phyloP scores from a whole-genome alignment of 2,329 filamentous ascomycete species.

The Penicillium glabrum region DNA sequence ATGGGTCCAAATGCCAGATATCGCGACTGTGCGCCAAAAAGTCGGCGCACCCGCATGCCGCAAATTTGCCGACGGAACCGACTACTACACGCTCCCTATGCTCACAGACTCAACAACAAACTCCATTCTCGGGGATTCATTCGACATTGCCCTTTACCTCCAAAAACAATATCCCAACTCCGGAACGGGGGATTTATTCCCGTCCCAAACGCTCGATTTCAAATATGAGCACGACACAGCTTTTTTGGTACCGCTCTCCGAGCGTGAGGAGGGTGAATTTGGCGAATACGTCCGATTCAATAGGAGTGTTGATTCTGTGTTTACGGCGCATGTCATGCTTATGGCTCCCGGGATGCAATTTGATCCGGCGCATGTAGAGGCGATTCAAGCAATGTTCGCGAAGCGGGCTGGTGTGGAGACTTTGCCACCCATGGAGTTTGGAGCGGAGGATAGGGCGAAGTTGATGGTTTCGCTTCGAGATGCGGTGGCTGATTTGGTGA shows the following conservation, averaged over 20 bases:
- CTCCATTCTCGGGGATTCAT: constrained; percentile 58
- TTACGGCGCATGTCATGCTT: constrained; percentile 49
- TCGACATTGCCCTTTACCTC: constrained; percentile 64
- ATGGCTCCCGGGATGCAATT: constrained; percentile 48
- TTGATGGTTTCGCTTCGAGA: constrained; percentile 42
- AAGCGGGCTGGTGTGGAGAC: constrained; percentile 45
- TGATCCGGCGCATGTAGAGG: constrained; percentile 50
- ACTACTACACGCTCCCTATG: constrained; percentile 63
- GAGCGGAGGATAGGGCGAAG: constrained; percentile 42
- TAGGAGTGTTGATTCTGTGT: constrained; percentile 54
- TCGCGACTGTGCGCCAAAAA: constrained; percentile 48
- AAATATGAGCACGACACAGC: constrained; percentile 27
- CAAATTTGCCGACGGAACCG: constrained; percentile 56
- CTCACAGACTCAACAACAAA: constrained; percentile 48
- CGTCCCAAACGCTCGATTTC: constrained; percentile 44
- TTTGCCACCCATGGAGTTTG: constrained; percentile 42
- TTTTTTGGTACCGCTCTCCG: constrained; percentile 42
- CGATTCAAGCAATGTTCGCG: constrained; percentile 49
- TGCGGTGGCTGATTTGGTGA: constrained; percentile 45
- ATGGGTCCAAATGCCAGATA: constrained; percentile 57
- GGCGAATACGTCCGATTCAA: constrained; percentile 55
- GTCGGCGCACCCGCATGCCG: constrained; percentile 53
- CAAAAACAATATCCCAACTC: constrained; percentile 50
- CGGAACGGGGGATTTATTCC: constrained; percentile 50
- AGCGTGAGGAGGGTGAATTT: constrained; percentile 19